Evolutionary conservation across 2,329 filamentous ascomycete species (phyloP), one percentile per base, ranked within the genome.

Genomic region (Botryotinia narcissicola): DNA sequence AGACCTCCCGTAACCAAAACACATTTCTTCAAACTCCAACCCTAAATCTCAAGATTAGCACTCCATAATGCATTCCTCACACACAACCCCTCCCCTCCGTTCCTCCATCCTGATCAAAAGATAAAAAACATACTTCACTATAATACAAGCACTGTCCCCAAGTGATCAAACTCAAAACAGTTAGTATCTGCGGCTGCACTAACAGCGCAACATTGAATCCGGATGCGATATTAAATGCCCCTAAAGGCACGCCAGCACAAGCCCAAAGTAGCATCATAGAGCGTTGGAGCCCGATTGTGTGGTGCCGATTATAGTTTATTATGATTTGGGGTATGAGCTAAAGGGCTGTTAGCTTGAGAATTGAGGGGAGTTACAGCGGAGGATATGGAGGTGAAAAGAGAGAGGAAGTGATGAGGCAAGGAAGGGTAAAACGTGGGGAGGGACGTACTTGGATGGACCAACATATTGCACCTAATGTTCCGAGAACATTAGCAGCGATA

Each of bases 201-300:
- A 72, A 74, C 2, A 81, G 70, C 9, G 81, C 80, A 42, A 81
- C 75, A 62, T 81, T 81, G 73, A 82, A 81, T 44, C 78, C 72
- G 12, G 74, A 75, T 7, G 76, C 67, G 64, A 81, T 79, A 66
- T 81, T 82, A 70, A 77, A 85, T 77, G 77, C 82, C 3, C 91
- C 91, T 0, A 93, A 83, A 0, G 90, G 90, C 0, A 92, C 87
- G 0, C 91, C 91, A 1, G 91, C 91, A 82, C 85, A 88, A 0
- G 89, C 89, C 86, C 91, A 93, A 3, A 92, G 84, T 80, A 93
- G 86, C 90, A 93, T 92, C 90, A 93, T 92, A 0, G 88, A 88
- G 0, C 88, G 86, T 68, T 92, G 90, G 0, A 93, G 84, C 0
- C 90, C 91, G 0, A 84, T 87, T 1, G 90, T 90, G 83, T 91